These are phyloP conservation scores for Penicillium sp. DNA, from an alignment of 2,329 filamentous ascomycete genomes.

Conservation along the genomic window DNA sequence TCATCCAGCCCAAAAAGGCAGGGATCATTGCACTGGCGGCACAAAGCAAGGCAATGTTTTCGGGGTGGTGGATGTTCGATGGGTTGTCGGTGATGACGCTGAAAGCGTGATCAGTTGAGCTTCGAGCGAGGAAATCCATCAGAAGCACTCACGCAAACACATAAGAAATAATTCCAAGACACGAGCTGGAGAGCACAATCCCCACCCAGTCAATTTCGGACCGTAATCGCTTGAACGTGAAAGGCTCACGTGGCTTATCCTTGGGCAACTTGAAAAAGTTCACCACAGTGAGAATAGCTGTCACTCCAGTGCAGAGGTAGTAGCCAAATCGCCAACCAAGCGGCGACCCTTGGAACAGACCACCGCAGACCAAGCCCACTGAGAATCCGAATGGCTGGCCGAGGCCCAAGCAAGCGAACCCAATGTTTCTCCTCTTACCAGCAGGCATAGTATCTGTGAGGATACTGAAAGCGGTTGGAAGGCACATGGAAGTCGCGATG, in stretches of 20 bases:
- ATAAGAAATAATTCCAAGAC: conserved; percentile 54
- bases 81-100: conserved; percentile 27
- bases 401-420: conserved; percentile 53
- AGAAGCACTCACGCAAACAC: conserved; percentile 47
- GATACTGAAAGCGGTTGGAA: conserved; percentile 53
- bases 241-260: conserved; percentile 8
- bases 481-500: conserved; percentile 49
- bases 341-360: conserved; percentile 50
- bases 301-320: conserved; percentile 27
- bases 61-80: conserved; percentile 40
- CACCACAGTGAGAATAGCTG: conserved; percentile 20
- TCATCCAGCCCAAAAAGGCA: neutral
- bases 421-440: conserved; percentile 54
- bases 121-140: too few relatives aligned
- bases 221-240: conserved; percentile 8
- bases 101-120: neutral
- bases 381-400: conserved; percentile 56
- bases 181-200: conserved; percentile 48
- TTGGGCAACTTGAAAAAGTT: conserved; percentile 38
- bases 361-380: conserved; percentile 48
- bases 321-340: conserved; percentile 56
- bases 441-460: conserved; percentile 50
- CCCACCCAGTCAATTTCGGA: conserved; percentile 57
- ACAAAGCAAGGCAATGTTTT: neutral
- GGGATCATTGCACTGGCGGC: neutral